A percentile compares a stretch with the other conserved stretches of the same genome.
Conservation (phyloP, 495 filamentous ascomycete genomes). For the Aspergillus panamensis region DNA sequence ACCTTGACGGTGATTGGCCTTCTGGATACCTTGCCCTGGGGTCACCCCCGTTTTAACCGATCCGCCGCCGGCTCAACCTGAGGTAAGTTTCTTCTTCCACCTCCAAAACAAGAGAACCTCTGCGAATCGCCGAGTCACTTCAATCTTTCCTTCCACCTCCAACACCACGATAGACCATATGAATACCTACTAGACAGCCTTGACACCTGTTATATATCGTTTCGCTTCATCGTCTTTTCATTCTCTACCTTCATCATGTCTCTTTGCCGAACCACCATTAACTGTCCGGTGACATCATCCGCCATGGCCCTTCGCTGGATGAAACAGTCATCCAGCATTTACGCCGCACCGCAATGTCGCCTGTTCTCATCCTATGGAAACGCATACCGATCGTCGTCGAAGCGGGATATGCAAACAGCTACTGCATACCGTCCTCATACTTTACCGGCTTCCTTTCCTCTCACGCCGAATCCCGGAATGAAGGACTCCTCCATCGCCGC, state of each 20-base stretch:
- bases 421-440: conserved; percentile 75
- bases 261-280: conserved; percentile 33
- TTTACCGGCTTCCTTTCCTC: conserved; percentile 58
- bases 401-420: conserved; percentile 66
- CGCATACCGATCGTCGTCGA: conserved; percentile 50
- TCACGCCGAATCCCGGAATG: conserved; percentile 62
- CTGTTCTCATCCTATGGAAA: conserved; percentile 62
- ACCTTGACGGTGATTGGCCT: conserved; percentile 42
- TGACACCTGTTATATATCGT: conserved; percentile 10
- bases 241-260: conserved; percentile 28
- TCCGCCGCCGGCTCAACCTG: conserved; percentile 5
- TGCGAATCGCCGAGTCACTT: conserved; percentile 12
- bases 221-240: not conserved
- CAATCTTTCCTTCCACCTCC: conserved; percentile 18
- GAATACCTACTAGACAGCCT: conserved; percentile 4
- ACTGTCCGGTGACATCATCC: conserved; percentile 52
- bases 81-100: conserved; percentile 18
- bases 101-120: conserved; percentile 20
- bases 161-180: conserved; percentile 5
- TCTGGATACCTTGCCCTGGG: conserved; percentile 3
- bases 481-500: conserved; percentile 69
- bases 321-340: conserved; percentile 40
- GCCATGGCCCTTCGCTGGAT: conserved; percentile 51
- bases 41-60: conserved; percentile 21
- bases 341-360: conserved; percentile 54